Conservation (phyloP, 75 land plant species). For the Pinus taeda region DNA sequence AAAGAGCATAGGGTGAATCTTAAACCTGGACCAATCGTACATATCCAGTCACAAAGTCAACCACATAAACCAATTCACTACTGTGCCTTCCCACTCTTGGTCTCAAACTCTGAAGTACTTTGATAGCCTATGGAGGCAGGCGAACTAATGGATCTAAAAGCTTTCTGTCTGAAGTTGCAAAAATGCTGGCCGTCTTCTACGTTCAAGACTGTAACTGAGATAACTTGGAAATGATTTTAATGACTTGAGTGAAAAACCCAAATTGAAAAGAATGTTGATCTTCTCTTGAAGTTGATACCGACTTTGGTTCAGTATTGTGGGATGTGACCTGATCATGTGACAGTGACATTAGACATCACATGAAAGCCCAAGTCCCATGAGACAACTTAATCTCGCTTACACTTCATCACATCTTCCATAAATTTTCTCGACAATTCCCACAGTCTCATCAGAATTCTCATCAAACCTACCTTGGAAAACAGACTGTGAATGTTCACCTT, state of each 20-base stretch:
- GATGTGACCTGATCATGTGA: slow-evolving; percentile 27
- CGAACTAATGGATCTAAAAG: neutral
- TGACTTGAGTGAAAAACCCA: slow-evolving; percentile 26
- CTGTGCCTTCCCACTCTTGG: neutral
- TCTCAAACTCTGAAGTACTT: neutral
- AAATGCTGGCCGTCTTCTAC: neutral
- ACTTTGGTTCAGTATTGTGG: slow-evolving; percentile 34
- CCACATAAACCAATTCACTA: neutral
- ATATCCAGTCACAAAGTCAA: neutral
- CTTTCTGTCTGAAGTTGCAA: neutral
- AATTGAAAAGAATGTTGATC: slow-evolving; percentile 31
- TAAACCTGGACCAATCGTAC: no score
- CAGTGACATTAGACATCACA: slow-evolving; percentile 13
- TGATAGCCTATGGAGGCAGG: neutral
- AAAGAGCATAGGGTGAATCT: no score
- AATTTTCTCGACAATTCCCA: slow-evolving; percentile 20
- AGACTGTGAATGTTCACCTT: slow-evolving; percentile 25
- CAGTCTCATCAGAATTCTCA: slow-evolving; percentile 36
- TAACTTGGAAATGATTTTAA: slow-evolving; percentile 26
- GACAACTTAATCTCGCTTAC: slow-evolving; percentile 51
- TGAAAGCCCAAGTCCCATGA: slow-evolving; percentile 43
- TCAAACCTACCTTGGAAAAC: slow-evolving; percentile 30
- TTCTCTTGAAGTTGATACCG: slow-evolving; percentile 30
- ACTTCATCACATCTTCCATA: slow-evolving; percentile 39
- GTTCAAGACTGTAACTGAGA: neutral